Percentiles rank a stretch among this genome's conserved stretches.
phyloP scores from a whole-genome alignment of 1,284 basidiomycete species.

The Neonothopanus nambi region DNA sequence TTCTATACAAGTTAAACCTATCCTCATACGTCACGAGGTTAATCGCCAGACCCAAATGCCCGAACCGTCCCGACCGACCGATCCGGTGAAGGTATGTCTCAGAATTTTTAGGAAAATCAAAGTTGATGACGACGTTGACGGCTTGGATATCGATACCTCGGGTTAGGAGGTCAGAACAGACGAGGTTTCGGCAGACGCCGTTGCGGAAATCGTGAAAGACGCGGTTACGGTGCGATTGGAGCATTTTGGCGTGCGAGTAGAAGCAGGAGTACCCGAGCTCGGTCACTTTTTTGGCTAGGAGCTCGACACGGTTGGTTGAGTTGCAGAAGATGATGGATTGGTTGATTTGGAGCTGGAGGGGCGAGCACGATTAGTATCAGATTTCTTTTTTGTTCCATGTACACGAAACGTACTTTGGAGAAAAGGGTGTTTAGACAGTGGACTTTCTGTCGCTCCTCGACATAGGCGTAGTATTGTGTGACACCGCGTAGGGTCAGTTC shows the following conservation, averaged over 20 bases:
- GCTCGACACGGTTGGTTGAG: slow-evolving; percentile 98
- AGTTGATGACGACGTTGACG: slow-evolving; percentile 99
- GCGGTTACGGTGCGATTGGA: slow-evolving; percentile 96
- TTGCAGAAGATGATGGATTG: slow-evolving; percentile 99
- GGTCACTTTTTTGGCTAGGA: slow-evolving; percentile 98
- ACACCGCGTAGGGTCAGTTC: slow-evolving; percentile 98
- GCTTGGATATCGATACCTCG: slow-evolving; percentile 84
- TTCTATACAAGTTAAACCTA: slow-evolving; percentile 95
- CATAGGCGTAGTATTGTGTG: slow-evolving; percentile 98
- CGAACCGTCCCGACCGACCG: slow-evolving; percentile 96
- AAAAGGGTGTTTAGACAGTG: slow-evolving; percentile 98
- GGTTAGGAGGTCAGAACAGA: slow-evolving; percentile 95
- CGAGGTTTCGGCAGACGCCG: slow-evolving; percentile 96
- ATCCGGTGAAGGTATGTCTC: slow-evolving; percentile 98
- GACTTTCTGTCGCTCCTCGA: slow-evolving; percentile 99
- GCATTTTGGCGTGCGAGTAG: slow-evolving; percentile 99
- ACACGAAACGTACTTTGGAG: slow-evolving; percentile 69
- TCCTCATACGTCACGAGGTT: slow-evolving; percentile 97
- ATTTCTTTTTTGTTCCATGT: background rate
- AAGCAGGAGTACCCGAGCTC: slow-evolving; percentile 99
- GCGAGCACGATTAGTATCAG: slow-evolving; percentile 5
- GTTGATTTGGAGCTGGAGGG: slow-evolving; percentile 93
- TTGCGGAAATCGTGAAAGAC: slow-evolving; percentile 99
- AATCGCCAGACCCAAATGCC: slow-evolving; percentile 96
- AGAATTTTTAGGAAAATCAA: slow-evolving; percentile 98